Conservation (phyloP, 495 filamentous ascomycete genomes). For the Podospora tetraspora region DNA sequence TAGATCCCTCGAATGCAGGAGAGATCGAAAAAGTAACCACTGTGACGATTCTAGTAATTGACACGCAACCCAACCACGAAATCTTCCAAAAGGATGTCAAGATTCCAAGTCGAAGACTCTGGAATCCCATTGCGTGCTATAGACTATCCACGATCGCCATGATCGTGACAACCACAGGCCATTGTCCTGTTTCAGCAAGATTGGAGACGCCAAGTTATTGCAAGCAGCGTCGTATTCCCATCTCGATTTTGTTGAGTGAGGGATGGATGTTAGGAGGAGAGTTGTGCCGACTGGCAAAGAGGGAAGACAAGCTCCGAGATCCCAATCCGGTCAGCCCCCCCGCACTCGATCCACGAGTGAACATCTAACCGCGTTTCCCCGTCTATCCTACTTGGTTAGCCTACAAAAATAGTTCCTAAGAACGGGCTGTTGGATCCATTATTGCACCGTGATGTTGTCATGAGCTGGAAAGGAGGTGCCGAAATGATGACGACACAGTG, state of each 20-base stretch:
- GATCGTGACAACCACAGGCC: too few species aligned
- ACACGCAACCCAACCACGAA: too few species aligned
- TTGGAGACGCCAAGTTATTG: not conserved
- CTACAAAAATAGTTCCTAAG: not conserved
- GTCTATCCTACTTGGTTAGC: not conserved
- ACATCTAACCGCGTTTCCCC: too few species aligned
- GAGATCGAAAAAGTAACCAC: not conserved
- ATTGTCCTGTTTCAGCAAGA: not conserved
- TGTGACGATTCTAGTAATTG: too few species aligned
- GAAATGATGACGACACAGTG: too few species aligned
- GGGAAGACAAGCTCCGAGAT: not conserved
- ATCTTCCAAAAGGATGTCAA: too few species aligned
- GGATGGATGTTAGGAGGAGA: not conserved
- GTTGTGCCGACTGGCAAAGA: not conserved
- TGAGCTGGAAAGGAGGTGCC: too few species aligned
- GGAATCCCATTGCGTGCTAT: too few species aligned
- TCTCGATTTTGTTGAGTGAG: not conserved
- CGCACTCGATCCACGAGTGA: not conserved
- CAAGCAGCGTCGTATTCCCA: not conserved
- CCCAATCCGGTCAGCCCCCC: not conserved
- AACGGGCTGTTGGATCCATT: not conserved
- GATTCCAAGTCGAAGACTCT: too few species aligned
- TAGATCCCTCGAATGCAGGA: not conserved
- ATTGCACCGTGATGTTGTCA: not conserved
- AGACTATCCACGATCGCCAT: too few species aligned